These are phyloP conservation scores for Erigeron canadensis DNA, from an alignment of 129 eudicot genomes.

Conservation along the genomic window DNA sequence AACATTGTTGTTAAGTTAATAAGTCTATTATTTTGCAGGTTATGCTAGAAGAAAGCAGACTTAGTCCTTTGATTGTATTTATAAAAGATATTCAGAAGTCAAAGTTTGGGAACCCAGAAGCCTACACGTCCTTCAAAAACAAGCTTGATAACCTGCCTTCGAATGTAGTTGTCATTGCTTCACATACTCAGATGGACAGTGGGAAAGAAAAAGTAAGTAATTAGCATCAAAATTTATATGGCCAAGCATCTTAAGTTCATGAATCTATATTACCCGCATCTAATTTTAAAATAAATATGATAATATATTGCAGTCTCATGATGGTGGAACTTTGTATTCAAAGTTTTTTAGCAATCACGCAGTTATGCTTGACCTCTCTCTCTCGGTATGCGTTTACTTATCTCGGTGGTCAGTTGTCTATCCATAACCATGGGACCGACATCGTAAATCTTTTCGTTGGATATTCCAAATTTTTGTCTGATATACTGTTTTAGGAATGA, in stretches of 20 bases:
- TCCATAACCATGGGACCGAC: too few relatives aligned
- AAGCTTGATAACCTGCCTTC: slow-evolving; percentile 75
- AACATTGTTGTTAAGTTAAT: not conserved
- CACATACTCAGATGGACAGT: slow-evolving; percentile 75
- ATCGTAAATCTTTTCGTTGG: too few relatives aligned
- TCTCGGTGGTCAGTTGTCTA: too few relatives aligned
- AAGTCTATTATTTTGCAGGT: slow-evolving; percentile 44
- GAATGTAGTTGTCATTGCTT: slow-evolving; percentile 72
- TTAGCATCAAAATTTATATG: not conserved
- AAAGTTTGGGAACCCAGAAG: slow-evolving; percentile 69
- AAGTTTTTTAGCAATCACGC: slow-evolving; percentile 76
- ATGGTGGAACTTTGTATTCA: slow-evolving; percentile 79
- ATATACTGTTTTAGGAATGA: too few relatives aligned
- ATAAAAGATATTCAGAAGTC: slow-evolving; percentile 88
- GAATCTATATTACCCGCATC: not conserved
- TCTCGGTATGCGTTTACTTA: slow-evolving; percentile 54
- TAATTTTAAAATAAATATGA: not conserved
- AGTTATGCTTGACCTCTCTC: slow-evolving; percentile 73
- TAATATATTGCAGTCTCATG: slow-evolving; percentile 59
- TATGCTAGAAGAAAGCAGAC: slow-evolving; percentile 66
- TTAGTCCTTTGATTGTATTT: slow-evolving; percentile 56
- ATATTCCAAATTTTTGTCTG: not conserved
- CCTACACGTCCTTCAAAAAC: slow-evolving; percentile 58
- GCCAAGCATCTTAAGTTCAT: not conserved
- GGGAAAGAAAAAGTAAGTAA: slow-evolving; percentile 82